Evolutionary conservation across 1,284 basidiomycete species (phyloP), one percentile per base, ranked within the genome.

Genomic region (Agaricales sp.): DNA sequence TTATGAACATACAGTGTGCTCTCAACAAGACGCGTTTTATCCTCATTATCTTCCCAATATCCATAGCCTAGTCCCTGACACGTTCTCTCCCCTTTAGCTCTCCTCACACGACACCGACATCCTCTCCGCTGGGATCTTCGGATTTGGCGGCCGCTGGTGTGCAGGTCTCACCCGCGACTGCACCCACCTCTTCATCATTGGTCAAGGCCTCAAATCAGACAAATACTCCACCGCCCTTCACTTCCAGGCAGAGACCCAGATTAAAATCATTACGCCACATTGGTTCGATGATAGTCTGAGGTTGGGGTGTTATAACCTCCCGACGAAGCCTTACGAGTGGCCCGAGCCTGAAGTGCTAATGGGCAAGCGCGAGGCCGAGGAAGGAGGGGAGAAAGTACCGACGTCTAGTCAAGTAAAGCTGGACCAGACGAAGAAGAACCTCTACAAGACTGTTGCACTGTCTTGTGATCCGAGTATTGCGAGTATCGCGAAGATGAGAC

Each of bases 261-360:
- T 88, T 56, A 77, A 74, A 51, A 68, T 87, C 16, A 59, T 91
- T 4, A 70, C 87, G 0, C 87, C 87, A 0, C 86, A 89, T 55
- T 92, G 87, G 87, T 89, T 90, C 55, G 84, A 91, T 55, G 88
- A 92, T 54, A 76, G 77, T 11, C 74, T 90, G 37, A 71, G 79
- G 19, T 67, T 88, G 4, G 80, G 81, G 1, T 67, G 74, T 11
- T 67, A 74, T 11, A 67, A 70, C 3, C 67, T 89, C 1, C 68
- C 77, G 6, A 77, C 80, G 20, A 64, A 64, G 0, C 66, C 74
- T 19, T 93, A 91, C 57, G 71, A 80, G 52, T 93, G 89, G 78
- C 87, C 88, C 0, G 72, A 84, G 14, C 81, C 82, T 0, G 60
- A 60, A 4, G 58, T 82, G 13, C 61, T 84, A 20, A 67, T 63